Evolutionary conservation across 169 alveolate genomes (phyloP).

Genomic region (Plasmodium ovale): DNA sequence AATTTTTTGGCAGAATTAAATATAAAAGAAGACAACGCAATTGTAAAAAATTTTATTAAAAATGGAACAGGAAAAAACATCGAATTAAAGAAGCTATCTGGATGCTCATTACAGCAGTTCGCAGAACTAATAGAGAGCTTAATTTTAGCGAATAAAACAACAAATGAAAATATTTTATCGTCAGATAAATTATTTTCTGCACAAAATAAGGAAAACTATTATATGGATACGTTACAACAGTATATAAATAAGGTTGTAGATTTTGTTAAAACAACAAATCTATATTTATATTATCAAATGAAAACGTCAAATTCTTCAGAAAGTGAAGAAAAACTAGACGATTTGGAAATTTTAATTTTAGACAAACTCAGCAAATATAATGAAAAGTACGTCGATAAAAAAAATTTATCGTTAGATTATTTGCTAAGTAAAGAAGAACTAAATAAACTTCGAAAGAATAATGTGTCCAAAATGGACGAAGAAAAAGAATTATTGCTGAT

Average conservation of each 20-base stretch:
- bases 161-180: background rate
- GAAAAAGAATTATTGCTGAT: conserved; percentile 62
- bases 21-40: conserved; percentile 49
- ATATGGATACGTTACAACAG: conserved; percentile 15
- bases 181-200: background rate
- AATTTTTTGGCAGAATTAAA: conserved; percentile 48
- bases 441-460: conserved; percentile 10
- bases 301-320: conserved; percentile 6
- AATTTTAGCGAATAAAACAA: conserved; percentile 45
- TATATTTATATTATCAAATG: conserved; percentile 44
- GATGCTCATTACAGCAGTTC: conserved; percentile 73
- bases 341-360: conserved; percentile 42
- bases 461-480: conserved; percentile 15
- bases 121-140: conserved; percentile 61
- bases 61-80: conserved; percentile 50
- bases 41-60: conserved; percentile 68
- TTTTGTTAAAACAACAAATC: conserved; percentile 9
- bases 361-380: conserved; percentile 56
- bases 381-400: conserved; percentile 56
- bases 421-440: conserved; percentile 63
- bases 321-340: conserved; percentile 8
- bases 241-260: conserved; percentile 11
- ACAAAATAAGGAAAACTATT: background rate
- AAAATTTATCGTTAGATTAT: conserved; percentile 41
- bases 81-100: conserved; percentile 52